Percentiles rank a stretch among this genome's conserved stretches.
phyloP scores from a whole-genome alignment of 352 stramenopile species.

The Globisporangium mamillatum region DNA sequence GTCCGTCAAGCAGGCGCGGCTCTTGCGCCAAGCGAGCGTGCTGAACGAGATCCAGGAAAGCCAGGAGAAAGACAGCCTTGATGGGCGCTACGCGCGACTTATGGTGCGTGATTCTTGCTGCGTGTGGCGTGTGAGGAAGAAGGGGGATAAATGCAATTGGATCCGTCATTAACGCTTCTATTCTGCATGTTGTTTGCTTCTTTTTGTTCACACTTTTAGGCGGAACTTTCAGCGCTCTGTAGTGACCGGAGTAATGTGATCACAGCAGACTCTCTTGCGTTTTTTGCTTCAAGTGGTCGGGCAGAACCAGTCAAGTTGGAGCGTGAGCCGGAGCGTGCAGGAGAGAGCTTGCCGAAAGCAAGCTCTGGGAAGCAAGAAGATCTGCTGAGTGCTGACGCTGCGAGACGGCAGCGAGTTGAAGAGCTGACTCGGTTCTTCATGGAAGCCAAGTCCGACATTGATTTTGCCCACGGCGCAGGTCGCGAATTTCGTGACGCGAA shows the following conservation, averaged over 20 bases:
- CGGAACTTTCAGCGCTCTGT: conserved; percentile 68
- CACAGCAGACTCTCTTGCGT: conserved; percentile 69
- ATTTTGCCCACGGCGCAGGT: conserved; percentile 76
- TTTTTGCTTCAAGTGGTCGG: conserved; percentile 52
- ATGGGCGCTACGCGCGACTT: conserved; percentile 67
- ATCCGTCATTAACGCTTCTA: not conserved
- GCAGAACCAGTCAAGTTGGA: conserved; percentile 76
- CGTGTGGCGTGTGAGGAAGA: not conserved
- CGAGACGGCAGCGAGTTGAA: conserved; percentile 76
- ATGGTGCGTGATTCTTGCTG: conserved; percentile 40
- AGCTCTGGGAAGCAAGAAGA: conserved; percentile 39
- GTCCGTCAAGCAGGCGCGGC: conserved; percentile 21
- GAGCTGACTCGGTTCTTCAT: conserved; percentile 89
- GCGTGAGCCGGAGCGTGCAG: conserved; percentile 43
- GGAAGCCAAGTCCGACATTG: conserved; percentile 88
- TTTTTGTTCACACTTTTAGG: conserved; percentile 19
- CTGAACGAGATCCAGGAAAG: conserved; percentile 77
- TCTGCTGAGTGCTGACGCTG: conserved; percentile 69
- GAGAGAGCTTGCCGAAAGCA: conserved; percentile 28
- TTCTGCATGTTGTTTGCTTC: not conserved
- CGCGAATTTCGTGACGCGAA: conserved; percentile 67
- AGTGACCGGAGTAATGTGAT: conserved; percentile 73
- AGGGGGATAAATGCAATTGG: not conserved
- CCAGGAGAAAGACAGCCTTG: conserved; percentile 70
- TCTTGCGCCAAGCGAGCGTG: conserved; percentile 69